These are phyloP conservation scores for Arctium minus DNA, from an alignment of 129 eudicot genomes.

Conservation along the genomic window DNA sequence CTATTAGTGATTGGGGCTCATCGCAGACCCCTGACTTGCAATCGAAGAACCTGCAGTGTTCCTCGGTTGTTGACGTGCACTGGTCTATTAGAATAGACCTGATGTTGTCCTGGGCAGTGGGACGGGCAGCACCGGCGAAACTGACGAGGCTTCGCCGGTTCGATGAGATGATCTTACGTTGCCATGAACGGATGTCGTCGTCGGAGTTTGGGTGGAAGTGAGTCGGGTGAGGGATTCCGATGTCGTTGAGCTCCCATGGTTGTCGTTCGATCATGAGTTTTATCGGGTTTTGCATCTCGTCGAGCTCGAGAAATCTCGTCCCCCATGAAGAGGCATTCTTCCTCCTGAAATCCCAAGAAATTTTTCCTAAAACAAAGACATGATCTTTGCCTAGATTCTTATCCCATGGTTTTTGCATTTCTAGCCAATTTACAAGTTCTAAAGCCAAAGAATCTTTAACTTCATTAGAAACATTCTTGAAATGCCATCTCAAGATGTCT, in stretches of 20 bases:
- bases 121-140: conserved; percentile 75
- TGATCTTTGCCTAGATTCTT: conserved; percentile 66
- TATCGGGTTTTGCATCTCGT: conserved; percentile 67
- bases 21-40: conserved; percentile 50
- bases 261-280: conserved; percentile 79
- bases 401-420: conserved; percentile 55
- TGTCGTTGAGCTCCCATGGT: conserved; percentile 85
- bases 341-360: conserved; percentile 88
- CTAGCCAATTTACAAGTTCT: conserved; percentile 70
- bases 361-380: conserved; percentile 73
- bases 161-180: conserved; percentile 45
- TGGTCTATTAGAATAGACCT: conserved; percentile 65
- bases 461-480: conserved; percentile 56
- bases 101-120: conserved; percentile 43
- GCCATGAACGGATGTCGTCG: conserved; percentile 67
- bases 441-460: conserved; percentile 56
- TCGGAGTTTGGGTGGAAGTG: conserved; percentile 79
- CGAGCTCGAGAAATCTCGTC: conserved; percentile 58
- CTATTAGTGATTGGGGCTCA: conserved; percentile 43
- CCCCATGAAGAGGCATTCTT: conserved; percentile 52
- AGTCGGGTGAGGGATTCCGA: conserved; percentile 87
- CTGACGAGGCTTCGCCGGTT: conserved; percentile 43
- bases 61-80: conserved; percentile 38
- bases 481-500: conserved; percentile 83
- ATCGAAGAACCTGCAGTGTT: conserved; percentile 48